Conservation (phyloP, 768 basidiomycete species). For the Mycena epipterygia region DNA sequence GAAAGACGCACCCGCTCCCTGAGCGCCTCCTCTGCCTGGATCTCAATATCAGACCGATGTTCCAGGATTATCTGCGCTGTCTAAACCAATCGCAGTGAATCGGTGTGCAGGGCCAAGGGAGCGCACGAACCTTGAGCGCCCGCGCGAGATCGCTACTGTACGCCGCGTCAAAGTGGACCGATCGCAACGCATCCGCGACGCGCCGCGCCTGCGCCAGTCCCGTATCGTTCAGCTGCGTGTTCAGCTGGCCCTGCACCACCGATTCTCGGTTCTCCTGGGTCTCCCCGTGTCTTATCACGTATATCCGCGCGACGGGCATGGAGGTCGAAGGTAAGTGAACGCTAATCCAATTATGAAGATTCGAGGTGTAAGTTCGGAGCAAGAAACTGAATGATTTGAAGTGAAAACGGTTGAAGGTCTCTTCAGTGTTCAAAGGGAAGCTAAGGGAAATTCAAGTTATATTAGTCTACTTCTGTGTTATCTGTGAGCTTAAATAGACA, state of each 20-base stretch:
- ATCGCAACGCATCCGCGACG: conserved; percentile 67
- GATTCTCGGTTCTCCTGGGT: conserved; percentile 74
- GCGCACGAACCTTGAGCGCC: conserved; percentile 69
- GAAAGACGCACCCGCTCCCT: conserved; percentile 72
- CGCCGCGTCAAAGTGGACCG: conserved; percentile 68
- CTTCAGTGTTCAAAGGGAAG: too few species aligned
- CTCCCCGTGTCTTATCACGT: conserved; percentile 84
- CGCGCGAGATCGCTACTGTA: conserved; percentile 81
- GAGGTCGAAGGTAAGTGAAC: background rate
- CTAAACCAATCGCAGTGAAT: conserved; percentile 53
- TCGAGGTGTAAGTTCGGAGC: too few species aligned
- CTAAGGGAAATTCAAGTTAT: too few species aligned
- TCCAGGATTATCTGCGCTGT: conserved; percentile 75
- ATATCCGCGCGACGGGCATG: conserved; percentile 58
- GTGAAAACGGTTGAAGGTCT: too few species aligned
- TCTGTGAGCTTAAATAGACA: too few species aligned
- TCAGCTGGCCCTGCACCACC: conserved; percentile 83
- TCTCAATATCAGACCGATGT: conserved; percentile 61
- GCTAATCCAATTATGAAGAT: background rate
- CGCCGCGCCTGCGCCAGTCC: conserved; percentile 72
- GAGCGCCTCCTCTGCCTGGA: conserved; percentile 62
- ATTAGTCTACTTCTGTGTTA: too few species aligned
- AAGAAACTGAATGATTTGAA: too few species aligned
- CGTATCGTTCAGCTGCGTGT: conserved; percentile 73
- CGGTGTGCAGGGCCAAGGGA: background rate